A percentile compares a stretch with the other conserved stretches of the same genome.
Evolutionary conservation across 306 rosid genomes (phyloP).

Genomic region (Quercus suber): DNA sequence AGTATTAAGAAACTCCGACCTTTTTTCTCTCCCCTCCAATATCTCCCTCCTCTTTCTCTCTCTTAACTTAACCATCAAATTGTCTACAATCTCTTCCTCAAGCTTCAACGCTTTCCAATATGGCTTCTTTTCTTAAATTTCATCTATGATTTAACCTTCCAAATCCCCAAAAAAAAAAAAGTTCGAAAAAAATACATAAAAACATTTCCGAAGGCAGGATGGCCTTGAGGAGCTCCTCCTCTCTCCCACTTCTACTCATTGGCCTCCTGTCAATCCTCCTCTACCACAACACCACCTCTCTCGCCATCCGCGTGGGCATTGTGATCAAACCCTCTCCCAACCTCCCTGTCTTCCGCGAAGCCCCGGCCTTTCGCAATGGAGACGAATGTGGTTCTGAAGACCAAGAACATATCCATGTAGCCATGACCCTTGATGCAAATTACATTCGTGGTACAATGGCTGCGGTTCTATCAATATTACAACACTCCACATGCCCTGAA

Average conservation of each 20-base stretch:
- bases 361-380: slow-evolving; percentile 61
- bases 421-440: slow-evolving; percentile 71
- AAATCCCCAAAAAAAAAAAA: not conserved
- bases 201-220: slow-evolving; percentile 38
- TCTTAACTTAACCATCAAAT: slow-evolving; percentile 3
- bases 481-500: slow-evolving; percentile 63
- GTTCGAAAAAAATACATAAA: not conserved
- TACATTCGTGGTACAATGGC: slow-evolving; percentile 74
- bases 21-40: slow-evolving; percentile 29
- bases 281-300: slow-evolving; percentile 17
- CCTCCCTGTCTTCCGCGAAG: slow-evolving; percentile 54
- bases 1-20: slow-evolving; percentile 10
- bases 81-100: not conserved
- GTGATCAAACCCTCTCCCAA: not conserved
- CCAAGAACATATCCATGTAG: slow-evolving; percentile 40
- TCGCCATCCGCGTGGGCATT: slow-evolving; percentile 38
- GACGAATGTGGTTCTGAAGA: slow-evolving; percentile 32
- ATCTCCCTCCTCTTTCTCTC: not conserved
- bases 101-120: not conserved
- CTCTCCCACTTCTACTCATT: slow-evolving; percentile 27
- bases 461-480: slow-evolving; percentile 53
- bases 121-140: not conserved
- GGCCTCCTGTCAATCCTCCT: slow-evolving; percentile 66
- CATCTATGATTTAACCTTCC: not conserved
- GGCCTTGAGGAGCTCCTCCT: slow-evolving; percentile 42